These are phyloP conservation scores for Oxalis stricta DNA, from an alignment of 441 rosid genomes.

Conservation along the genomic window DNA sequence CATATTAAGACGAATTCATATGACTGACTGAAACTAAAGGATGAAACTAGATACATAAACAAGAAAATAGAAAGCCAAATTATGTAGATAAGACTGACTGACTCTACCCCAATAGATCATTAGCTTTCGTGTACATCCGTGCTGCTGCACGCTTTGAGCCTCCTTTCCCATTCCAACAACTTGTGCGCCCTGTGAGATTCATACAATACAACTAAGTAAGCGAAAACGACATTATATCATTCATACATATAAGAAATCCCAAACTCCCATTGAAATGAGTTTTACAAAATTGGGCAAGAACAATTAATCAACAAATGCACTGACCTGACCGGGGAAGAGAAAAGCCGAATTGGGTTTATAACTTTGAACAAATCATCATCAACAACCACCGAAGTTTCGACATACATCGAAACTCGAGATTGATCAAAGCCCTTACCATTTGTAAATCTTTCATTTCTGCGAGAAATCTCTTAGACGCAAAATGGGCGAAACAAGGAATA, in stretches of 20 bases:
- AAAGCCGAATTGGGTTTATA: constrained; percentile 73
- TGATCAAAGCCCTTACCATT: constrained; percentile 18
- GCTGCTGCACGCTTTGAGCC: constrained; percentile 66
- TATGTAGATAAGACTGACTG: no score
- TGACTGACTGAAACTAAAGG: no score
- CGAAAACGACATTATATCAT: not conserved
- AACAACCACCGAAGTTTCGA: constrained; percentile 38
- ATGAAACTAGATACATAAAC: no score
- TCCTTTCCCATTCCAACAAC: constrained; percentile 93
- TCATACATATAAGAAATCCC: no score
- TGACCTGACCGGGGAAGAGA: constrained; percentile 93
- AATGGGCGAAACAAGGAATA: constrained; percentile 34
- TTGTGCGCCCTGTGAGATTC: constrained; percentile 94
- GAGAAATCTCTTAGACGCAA: not conserved
- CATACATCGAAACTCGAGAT: constrained; percentile 45
- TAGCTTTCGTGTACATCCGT: constrained; percentile 67
- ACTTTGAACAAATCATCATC: constrained; percentile 54
- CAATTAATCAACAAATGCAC: not conserved
- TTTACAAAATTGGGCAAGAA: not conserved
- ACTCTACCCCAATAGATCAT: constrained; percentile 60
- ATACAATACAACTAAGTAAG: not conserved
- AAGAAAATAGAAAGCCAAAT: no score
- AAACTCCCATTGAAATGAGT: no score
- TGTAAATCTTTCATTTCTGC: constrained; percentile 14
- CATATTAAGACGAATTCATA: no score